phyloP scores from a whole-genome alignment of 1,139 yeast species.

The Blastobotrys raffinosifermentans region DNA sequence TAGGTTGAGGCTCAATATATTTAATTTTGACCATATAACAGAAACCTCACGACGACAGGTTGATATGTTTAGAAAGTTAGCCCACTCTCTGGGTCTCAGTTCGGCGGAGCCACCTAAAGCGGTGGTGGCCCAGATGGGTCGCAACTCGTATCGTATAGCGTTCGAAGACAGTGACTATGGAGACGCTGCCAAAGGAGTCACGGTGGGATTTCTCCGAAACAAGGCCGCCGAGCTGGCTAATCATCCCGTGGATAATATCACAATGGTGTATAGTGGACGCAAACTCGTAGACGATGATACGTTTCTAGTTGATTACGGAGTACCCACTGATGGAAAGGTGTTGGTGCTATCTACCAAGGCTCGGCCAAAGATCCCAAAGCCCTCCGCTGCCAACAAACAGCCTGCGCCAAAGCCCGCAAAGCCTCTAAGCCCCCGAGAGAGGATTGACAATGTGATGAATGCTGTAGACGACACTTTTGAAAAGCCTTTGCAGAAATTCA shows the following conservation, averaged over 20 bases:
- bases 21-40: constrained; percentile 3
- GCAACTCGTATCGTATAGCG: constrained; percentile 39
- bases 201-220: constrained; percentile 53
- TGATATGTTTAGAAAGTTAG: constrained; percentile 17
- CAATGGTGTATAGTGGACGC: constrained; percentile 29
- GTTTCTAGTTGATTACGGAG: constrained; percentile 27
- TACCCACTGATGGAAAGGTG: constrained; percentile 28
- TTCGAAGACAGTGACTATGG: constrained; percentile 77
- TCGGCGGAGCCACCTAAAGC: constrained; percentile 17
- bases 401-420: constrained; percentile 18
- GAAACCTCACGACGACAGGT: constrained; percentile 7
- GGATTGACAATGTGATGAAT: constrained; percentile 26
- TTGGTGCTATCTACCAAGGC: constrained; percentile 24
- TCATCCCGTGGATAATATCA: constrained; percentile 41
- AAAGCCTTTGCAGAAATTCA: constrained; percentile 28
- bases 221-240: constrained; percentile 41
- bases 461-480: constrained; percentile 28
- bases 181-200: constrained; percentile 66
- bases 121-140: constrained; percentile 22
- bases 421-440: constrained; percentile 28
- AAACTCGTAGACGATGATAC: constrained; percentile 29
- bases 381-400: constrained; percentile 12
- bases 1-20: constrained; percentile 3
- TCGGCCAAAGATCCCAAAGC: constrained; percentile 11
- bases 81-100: constrained; percentile 13